Evolutionary conservation across 352 stramenopile species (phyloP), one percentile per base, ranked within the genome.

Genomic region (Phytophthora cryptogea): DNA sequence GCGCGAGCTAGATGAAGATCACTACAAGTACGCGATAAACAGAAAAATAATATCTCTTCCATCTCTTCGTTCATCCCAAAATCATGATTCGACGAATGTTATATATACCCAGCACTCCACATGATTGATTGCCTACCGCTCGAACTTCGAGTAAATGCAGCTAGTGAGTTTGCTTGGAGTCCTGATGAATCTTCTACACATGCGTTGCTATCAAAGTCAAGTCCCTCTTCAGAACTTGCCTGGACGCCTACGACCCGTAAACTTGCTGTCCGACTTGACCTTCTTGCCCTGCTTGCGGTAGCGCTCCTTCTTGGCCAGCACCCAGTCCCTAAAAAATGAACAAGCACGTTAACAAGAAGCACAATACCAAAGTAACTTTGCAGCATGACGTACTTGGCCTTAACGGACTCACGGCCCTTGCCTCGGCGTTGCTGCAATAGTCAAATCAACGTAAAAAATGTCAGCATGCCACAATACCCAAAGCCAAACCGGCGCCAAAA

Each of bases 211-310:
- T 41, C 39, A 50, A 46, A 40, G 20, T 46, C 44, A 13, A 10
- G 9, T 13, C 23, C n/a, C 4, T 23, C 17, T 31, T 80, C 98
- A 99, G 72, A 99, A 99, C 68, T 95, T 95, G 51, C 77, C 86
- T 37, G 94, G 93, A 65, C 98, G 88, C 74, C 97, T 97, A 70
- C 98, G 79, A 10, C 93, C 98, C 14, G 97, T 99, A 75, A 98
- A 99, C 71, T 99, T 99, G 55, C 92, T 98, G 83, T 99, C 97
- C 28, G 78, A 76, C 72, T 97, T 96, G 55, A 98, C 95, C 46
- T 98, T 92, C 74, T 99, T 99, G 65, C 98, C 98, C 74, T 99
- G 97, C 69, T 97, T 97, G 54, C 97, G 84, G 68, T 99, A 97
- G 39, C 90, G 92, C 46, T 99, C 95, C 72, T 99, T 99, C 83